A percentile compares a stretch with the other conserved stretches of the same genome.
Conservation (phyloP, 2,329 filamentous ascomycete genomes). For the Tolypocladium amazonense region DNA sequence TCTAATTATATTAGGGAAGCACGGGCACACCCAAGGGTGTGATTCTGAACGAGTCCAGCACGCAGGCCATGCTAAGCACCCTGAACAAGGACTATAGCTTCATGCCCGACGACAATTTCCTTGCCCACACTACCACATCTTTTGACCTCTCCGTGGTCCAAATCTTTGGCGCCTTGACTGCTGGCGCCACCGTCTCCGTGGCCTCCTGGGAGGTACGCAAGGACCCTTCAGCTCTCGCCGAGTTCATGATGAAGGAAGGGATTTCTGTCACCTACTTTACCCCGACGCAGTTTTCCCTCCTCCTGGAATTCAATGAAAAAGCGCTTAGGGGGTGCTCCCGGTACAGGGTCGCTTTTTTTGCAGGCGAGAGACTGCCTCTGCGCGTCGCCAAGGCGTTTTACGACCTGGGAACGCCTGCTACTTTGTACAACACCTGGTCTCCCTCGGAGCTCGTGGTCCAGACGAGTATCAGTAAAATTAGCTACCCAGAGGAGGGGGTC, state of each 20-base stretch:
- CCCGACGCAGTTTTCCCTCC: background rate
- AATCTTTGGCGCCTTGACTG: background rate
- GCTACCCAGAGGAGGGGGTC: background rate
- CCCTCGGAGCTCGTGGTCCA: background rate
- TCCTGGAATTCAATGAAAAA: background rate
- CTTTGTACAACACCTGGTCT: background rate
- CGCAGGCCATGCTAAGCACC: background rate
- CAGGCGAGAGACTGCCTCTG: background rate
- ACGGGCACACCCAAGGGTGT: background rate
- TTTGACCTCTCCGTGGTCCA: background rate
- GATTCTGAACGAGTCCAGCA: background rate
- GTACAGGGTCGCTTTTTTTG: background rate
- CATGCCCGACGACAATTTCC: background rate
- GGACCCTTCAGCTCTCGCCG: background rate
- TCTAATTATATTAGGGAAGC: background rate
- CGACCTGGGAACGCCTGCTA: background rate
- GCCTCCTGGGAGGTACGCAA: background rate
- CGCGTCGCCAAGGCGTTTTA: background rate
- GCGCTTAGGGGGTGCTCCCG: background rate
- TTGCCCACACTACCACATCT: background rate
- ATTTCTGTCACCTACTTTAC: background rate
- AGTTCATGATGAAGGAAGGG: background rate
- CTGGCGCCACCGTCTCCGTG: background rate
- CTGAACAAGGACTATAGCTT: background rate
- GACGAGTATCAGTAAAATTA: background rate